phyloP scores from a whole-genome alignment of 306 rosid genomes.

The Casuarina cunninghamiana region DNA sequence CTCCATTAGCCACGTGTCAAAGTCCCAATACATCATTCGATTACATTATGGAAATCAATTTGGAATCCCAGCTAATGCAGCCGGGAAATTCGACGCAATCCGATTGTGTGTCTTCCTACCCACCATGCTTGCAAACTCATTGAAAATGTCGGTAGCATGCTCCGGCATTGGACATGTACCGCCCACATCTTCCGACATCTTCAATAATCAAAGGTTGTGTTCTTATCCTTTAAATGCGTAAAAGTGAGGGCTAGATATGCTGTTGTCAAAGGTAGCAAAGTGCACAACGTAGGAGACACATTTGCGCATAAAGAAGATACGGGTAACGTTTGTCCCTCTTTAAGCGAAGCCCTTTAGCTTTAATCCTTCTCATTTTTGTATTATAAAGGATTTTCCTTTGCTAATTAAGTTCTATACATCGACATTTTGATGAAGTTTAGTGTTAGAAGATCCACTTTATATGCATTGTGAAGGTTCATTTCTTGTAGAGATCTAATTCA shows the following conservation, averaged over 20 bases:
- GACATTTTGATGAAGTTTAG: too few species aligned
- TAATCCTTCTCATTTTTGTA: not conserved
- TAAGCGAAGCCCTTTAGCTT: not conserved
- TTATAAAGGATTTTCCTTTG: not conserved
- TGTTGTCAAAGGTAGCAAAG: constrained; percentile 25
- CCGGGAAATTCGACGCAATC: not conserved
- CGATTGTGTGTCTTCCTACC: constrained; percentile 22
- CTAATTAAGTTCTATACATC: not conserved
- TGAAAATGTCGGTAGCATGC: constrained; percentile 33
- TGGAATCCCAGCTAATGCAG: constrained; percentile 16
- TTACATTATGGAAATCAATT: not conserved
- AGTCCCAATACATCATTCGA: not conserved
- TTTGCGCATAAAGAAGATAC: not conserved
- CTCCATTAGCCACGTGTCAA: constrained; percentile 8
- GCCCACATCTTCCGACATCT: constrained; percentile 29
- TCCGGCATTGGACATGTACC: constrained; percentile 22
- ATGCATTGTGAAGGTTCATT: too few species aligned
- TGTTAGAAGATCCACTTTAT: too few species aligned
- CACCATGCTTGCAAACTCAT: constrained; percentile 6
- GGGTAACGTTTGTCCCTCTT: not conserved
- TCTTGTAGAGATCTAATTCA: too few species aligned
- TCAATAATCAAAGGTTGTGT: not conserved
- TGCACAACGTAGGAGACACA: constrained; percentile 6
- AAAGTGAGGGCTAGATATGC: constrained; percentile 20
- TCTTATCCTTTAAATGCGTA: constrained; percentile 23